Percentiles rank a stretch among this genome's conserved stretches.
phyloP scores from a whole-genome alignment of 805 yeast species.

The Wickerhamiella bombiphila region DNA sequence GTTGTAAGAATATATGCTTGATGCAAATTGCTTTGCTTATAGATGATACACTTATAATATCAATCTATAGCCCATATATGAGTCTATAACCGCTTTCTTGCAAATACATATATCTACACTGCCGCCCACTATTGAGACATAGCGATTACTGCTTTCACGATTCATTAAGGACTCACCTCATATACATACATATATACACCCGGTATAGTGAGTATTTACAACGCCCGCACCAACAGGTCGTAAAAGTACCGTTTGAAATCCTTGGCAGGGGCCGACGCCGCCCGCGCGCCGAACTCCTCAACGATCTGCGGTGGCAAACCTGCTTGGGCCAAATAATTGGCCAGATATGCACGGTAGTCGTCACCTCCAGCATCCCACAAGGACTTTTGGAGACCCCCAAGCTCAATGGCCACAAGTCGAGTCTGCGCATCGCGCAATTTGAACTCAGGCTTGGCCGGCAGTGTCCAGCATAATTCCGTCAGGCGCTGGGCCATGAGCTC shows the following conservation, averaged over 20 bases:
- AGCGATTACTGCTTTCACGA: no score
- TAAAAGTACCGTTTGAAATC: slow-evolving; percentile 18
- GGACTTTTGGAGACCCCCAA: slow-evolving; percentile 53
- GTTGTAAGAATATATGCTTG: no score
- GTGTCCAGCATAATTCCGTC: slow-evolving; percentile 55
- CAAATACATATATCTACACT: no score
- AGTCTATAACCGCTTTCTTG: no score
- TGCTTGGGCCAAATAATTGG: slow-evolving; percentile 13
- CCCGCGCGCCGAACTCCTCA: slow-evolving; percentile 12
- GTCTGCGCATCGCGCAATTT: slow-evolving; percentile 67
- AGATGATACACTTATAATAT: no score
- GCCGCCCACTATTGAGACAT: no score
- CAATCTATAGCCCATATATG: no score
- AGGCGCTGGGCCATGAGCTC: slow-evolving; percentile 50
- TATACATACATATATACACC: no score
- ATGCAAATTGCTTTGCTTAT: no score
- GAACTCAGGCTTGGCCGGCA: slow-evolving; percentile 61
- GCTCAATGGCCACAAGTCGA: slow-evolving; percentile 58
- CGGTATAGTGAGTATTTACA: no score
- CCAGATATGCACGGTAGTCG: slow-evolving; percentile 12
- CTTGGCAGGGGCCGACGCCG: slow-evolving; percentile 8
- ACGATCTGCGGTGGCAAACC: slow-evolving; percentile 14
- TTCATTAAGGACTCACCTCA: no score
- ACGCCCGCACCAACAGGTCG: slow-evolving; percentile 8
- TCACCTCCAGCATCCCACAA: slow-evolving; percentile 37